A percentile compares a stretch with the other conserved stretches of the same genome.
Conservation (phyloP, 495 filamentous ascomycete species). For the Hyaloscypha hepaticicola region DNA sequence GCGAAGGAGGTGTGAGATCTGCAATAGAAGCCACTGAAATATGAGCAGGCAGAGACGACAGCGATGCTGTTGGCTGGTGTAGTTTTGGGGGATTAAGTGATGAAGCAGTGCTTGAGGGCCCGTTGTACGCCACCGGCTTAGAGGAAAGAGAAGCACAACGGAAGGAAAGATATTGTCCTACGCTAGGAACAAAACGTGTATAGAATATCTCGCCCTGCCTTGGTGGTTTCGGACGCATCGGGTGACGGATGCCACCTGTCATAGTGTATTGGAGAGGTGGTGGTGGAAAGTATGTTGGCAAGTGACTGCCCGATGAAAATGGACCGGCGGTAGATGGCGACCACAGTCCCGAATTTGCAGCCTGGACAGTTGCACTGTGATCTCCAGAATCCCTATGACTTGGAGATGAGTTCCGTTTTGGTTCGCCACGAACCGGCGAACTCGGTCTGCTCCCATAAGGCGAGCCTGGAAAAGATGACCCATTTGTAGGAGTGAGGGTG, state of each 20-base stretch:
- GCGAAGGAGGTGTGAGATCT: slow-evolving; percentile 24
- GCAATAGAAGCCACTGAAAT: slow-evolving; percentile 28
- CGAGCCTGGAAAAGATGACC: slow-evolving; percentile 54
- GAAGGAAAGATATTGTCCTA: slow-evolving; percentile 85
- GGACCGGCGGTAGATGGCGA: slow-evolving; percentile 52
- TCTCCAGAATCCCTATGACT: slow-evolving; percentile 21
- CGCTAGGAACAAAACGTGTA: slow-evolving; percentile 76
- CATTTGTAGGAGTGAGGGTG: slow-evolving; percentile 64
- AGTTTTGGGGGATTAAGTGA: slow-evolving; percentile 12
- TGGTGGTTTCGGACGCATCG: slow-evolving; percentile 83
- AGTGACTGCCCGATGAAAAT: slow-evolving; percentile 73
- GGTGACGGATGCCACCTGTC: slow-evolving; percentile 79
- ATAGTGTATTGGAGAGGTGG: slow-evolving; percentile 77
- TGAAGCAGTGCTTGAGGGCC: slow-evolving; percentile 39
- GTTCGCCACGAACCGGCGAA: slow-evolving; percentile 30
- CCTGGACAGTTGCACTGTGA: background rate
- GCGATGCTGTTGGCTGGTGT: slow-evolving; percentile 25
- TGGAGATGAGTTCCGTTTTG: slow-evolving; percentile 23
- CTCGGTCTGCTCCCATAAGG: slow-evolving; percentile 49
- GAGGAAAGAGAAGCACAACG: slow-evolving; percentile 66
- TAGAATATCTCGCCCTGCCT: slow-evolving; percentile 89
- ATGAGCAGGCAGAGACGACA: slow-evolving; percentile 33
- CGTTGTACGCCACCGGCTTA: slow-evolving; percentile 52
- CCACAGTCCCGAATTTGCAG: slow-evolving; percentile 23
- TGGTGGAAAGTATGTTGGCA: slow-evolving; percentile 89